Percentiles rank a stretch among this genome's conserved stretches.
These are phyloP conservation scores for Fistulifera solaris DNA, from an alignment of 108 stramenopile species.

Conservation along the genomic window DNA sequence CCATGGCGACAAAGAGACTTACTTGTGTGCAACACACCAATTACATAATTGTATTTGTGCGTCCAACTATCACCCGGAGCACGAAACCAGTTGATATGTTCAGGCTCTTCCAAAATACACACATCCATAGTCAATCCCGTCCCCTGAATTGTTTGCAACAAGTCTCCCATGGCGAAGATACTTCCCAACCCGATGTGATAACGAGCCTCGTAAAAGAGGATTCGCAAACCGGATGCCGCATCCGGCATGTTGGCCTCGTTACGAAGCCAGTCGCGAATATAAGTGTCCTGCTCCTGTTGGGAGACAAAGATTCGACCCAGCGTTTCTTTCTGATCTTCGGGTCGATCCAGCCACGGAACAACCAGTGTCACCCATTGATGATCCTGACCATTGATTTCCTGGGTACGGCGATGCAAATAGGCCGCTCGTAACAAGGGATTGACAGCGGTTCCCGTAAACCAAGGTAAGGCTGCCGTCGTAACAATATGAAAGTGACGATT, in stretches of 20 bases:
- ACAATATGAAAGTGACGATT: conserved; percentile 60
- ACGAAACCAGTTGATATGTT: conserved; percentile 94
- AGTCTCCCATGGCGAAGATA: conserved; percentile 86
- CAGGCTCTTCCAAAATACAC: conserved; percentile 90
- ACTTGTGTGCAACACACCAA: conserved; percentile 46
- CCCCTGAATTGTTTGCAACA: conserved; percentile 1
- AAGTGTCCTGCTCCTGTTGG: conserved; percentile 59
- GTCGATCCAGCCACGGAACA: conserved; percentile 73
- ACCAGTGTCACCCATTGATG: conserved; percentile 48
- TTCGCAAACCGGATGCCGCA: conserved; percentile 34
- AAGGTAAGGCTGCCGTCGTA: conserved; percentile 80
- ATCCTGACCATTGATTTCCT: neutral
- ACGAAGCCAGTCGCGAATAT: conserved; percentile 56
- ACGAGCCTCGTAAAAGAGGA: conserved; percentile 60
- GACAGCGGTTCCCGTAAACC: conserved; percentile 83
- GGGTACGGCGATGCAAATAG: conserved; percentile 39
- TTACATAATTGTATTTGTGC: conserved; percentile 78
- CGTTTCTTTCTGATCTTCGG: conserved; percentile 41
- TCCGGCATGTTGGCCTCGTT: conserved; percentile 16
- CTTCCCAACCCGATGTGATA: conserved; percentile 64
- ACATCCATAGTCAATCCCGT: conserved; percentile 48
- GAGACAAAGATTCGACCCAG: conserved; percentile 35
- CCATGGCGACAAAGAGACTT: too few species aligned
- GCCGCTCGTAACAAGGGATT: conserved; percentile 85
- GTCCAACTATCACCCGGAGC: conserved; percentile 69